Base-by-base conservation (phyloP, 768 basidiomycete species). In the Tylopilus subfusipes region DNA sequence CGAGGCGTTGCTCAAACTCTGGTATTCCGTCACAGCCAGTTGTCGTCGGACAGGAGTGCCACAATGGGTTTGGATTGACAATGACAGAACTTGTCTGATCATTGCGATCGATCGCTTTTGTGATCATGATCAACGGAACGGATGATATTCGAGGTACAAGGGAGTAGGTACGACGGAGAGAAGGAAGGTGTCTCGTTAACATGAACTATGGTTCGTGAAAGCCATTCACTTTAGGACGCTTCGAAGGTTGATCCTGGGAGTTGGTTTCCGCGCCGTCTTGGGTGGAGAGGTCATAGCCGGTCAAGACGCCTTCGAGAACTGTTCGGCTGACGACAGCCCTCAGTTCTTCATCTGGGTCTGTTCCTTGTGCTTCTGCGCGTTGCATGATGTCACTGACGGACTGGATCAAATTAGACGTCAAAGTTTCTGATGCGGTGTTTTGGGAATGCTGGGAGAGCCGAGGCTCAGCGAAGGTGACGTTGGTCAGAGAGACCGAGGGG, bases 301-400 rank as follows among this genome's bases (percentile, higher is more conserved):
- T 76, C 13, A 76, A 65, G 43, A 90, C 74, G 39, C 89, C 85
- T 61, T 85, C 76, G 31, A 90, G 69, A 45, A 95, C 86, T 16
- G 84, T 81, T 62, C 76, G 70, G 34, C 65, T 71, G 44, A 93
- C 90, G 12, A 80, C 78, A 51, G 74, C 75, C 47, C 82, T 74
- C 49, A 93, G 76, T 63, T 85, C 76, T 25, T 81, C 81, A 21
- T 91, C 86, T 31, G 83, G 85, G 68, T 90, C 82, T 29, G 76
- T 73, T 8, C 85, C 87, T 58, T 83, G 71, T 43, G 69, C 69
- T 57, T 81, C 76, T 22, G 79, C 78, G 34, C 76, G 80, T 53
- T 78, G 76, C 78, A 90, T 83, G 64, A 93, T 85, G 49, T 80
- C 78, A 62, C 83, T 78, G 38, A 87, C 83, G 24, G 82, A 80